phyloP scores from a whole-genome alignment of 1,139 yeast species.

The Lodderomyces metapsilosis region DNA sequence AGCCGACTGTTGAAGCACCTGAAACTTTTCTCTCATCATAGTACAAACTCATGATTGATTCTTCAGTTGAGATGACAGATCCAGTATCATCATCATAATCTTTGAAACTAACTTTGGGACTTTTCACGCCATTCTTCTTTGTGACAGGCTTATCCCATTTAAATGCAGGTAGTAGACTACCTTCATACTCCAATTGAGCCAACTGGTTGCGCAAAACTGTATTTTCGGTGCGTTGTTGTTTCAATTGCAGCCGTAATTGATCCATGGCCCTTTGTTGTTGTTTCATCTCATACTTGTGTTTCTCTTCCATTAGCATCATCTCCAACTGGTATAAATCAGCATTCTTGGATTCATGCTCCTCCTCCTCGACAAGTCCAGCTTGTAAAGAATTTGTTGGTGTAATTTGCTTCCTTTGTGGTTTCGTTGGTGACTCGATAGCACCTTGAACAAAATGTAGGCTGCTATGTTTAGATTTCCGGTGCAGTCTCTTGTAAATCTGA shows the following conservation, averaged over 20 bases:
- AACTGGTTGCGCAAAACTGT: not conserved
- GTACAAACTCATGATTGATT: slow-evolving; percentile 7
- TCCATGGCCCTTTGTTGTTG: slow-evolving; percentile 31
- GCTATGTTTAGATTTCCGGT: slow-evolving; percentile 1
- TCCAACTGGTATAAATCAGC: slow-evolving; percentile 21
- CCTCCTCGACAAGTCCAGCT: slow-evolving; percentile 8
- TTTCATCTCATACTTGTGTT: slow-evolving; percentile 23
- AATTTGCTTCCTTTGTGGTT: not conserved
- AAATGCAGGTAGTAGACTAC: slow-evolving; percentile 9
- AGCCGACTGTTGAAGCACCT: slow-evolving; percentile 4
- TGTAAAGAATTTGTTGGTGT: slow-evolving; percentile 1
- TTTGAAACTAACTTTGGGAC: not conserved
- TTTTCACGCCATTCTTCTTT: not conserved
- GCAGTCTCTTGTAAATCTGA: slow-evolving; percentile 16
- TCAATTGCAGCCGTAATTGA: not conserved
- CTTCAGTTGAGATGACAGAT: slow-evolving; percentile 4
- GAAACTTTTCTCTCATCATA: slow-evolving; percentile 7
- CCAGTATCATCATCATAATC: slow-evolving; percentile 3
- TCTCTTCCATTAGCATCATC: slow-evolving; percentile 25
- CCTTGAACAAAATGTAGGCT: slow-evolving; percentile 8
- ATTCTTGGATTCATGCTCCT: not conserved
- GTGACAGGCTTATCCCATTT: not conserved
- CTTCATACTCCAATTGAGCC: not conserved
- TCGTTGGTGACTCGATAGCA: slow-evolving; percentile 1
- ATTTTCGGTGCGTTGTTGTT: not conserved